Percentiles rank a stretch among this genome's conserved stretches.
phyloP scores from a whole-genome alignment of 164 flowering plant genomes.

The Amborella trichopoda region DNA sequence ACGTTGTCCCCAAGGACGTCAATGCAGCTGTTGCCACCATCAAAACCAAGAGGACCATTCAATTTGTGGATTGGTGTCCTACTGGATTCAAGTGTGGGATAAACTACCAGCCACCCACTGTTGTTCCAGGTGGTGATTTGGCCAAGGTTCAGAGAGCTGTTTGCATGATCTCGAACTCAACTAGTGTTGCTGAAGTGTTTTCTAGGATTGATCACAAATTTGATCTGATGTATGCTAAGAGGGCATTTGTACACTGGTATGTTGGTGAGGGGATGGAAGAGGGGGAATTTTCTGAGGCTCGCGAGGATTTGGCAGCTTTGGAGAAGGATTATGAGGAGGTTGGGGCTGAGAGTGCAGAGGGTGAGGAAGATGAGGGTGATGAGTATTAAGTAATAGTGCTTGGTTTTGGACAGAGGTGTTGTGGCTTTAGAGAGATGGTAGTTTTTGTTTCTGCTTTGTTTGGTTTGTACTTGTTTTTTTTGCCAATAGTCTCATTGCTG shows the following conservation, averaged over 20 bases:
- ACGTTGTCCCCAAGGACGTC: conserved; percentile 67
- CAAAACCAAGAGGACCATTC: conserved; percentile 60
- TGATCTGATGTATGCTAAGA: conserved; percentile 53
- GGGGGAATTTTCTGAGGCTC: conserved; percentile 62
- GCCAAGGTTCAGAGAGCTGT: conserved; percentile 64
- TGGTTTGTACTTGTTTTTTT: background rate
- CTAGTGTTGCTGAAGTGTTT: conserved; percentile 58
- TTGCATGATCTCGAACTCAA: conserved; percentile 56
- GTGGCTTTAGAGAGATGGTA: too few relatives aligned
- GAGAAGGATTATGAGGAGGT: conserved; percentile 66
- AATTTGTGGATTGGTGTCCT: conserved; percentile 62
- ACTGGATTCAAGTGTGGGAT: conserved; percentile 62
- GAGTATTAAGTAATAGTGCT: conserved; percentile 22
- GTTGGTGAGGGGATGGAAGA: conserved; percentile 82
- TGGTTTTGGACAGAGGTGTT: too few relatives aligned
- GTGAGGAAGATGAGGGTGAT: conserved; percentile 46
- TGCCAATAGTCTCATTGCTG: too few relatives aligned
- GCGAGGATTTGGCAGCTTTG: conserved; percentile 55
- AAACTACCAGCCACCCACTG: conserved; percentile 52
- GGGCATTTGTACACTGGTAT: conserved; percentile 76
- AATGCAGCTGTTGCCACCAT: conserved; percentile 59
- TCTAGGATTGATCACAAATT: conserved; percentile 54
- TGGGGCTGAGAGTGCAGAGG: conserved; percentile 48
- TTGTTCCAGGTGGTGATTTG: conserved; percentile 55
- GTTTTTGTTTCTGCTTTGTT: background rate